These are phyloP conservation scores for Suillus lakei DNA, from an alignment of 768 basidiomycete genomes.

Conservation along the genomic window DNA sequence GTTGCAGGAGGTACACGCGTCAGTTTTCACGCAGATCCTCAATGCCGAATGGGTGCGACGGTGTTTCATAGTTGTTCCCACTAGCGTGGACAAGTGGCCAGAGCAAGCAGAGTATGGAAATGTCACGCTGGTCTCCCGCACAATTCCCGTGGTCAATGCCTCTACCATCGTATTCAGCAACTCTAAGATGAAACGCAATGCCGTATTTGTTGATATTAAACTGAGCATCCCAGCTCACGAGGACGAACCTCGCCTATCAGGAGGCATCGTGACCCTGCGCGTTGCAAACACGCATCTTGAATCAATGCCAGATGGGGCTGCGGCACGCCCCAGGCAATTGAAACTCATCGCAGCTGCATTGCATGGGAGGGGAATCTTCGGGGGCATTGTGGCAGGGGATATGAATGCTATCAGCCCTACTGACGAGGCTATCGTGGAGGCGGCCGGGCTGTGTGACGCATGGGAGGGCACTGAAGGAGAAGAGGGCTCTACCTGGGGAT, in stretches of 20 bases:
- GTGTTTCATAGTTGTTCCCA: slow-evolving; percentile 64
- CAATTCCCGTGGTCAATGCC: slow-evolving; percentile 52
- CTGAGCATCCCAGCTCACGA: slow-evolving; percentile 42
- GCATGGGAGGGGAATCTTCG: slow-evolving; percentile 49
- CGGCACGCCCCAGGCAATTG: slow-evolving; percentile 55
- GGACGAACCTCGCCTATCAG: slow-evolving; percentile 34
- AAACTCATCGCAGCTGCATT: slow-evolving; percentile 54
- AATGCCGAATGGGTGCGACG: slow-evolving; percentile 64
- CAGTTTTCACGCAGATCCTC: slow-evolving; percentile 53
- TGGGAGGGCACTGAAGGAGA: slow-evolving; percentile 54
- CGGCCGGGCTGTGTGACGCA: slow-evolving; percentile 60
- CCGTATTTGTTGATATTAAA: slow-evolving; percentile 60
- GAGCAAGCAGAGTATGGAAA: slow-evolving; percentile 57
- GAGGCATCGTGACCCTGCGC: slow-evolving; percentile 52
- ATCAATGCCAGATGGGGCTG: slow-evolving; percentile 54
- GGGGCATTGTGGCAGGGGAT: slow-evolving; percentile 71
- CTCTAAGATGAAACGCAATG: slow-evolving; percentile 57
- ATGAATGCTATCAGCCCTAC: slow-evolving; percentile 66
- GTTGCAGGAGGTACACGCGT: slow-evolving; percentile 66
- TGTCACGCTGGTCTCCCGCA: slow-evolving; percentile 69
- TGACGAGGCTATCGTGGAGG: slow-evolving; percentile 48
- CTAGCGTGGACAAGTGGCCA: slow-evolving; percentile 60
- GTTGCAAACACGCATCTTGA: slow-evolving; percentile 80
- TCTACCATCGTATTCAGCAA: slow-evolving; percentile 57
- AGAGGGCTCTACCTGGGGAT: slow-evolving; percentile 70